Evolutionary conservation across 2,329 filamentous ascomycete species (phyloP), one percentile per base, ranked within the genome.

Genomic region (Didymella lethalis): DNA sequence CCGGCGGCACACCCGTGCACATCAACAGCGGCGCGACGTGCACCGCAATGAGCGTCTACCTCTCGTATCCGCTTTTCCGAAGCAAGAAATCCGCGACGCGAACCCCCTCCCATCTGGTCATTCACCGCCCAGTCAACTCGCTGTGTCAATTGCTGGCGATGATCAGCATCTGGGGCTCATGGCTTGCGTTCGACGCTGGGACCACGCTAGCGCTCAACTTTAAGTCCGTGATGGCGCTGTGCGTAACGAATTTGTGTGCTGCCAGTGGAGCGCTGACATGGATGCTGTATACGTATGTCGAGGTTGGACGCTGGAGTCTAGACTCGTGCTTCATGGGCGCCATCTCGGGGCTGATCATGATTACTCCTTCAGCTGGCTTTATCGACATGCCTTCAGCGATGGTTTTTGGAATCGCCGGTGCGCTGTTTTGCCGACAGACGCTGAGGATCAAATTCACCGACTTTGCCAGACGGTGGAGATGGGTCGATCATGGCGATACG

Each of bases 401-500:
- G 59, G 78, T 79, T 52, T 83, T 84, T 40, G 82, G 83, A 0
- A 70, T 84, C 7, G 63, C 79, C 0, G 82, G 82, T 0, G 81
- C 82, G 1, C 34, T 81, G 2, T 68, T 82, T 11, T 84, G 81
- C 57, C 77, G 83, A 1, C 83, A 85, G 70, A 82, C 82, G 14
- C 64, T 85, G 50, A 74, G 82, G 1, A 82, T 85, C 67, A 85
- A 85, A 67, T 83, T 81, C 59, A 84, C 80, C 2, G 77, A 81
- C 14, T 72, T 79, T 29, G 83, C 83, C 6, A 70, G 75, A n/a
- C 69, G 75, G 2, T 79, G 77, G 71, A 73, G 79, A 31, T 85
- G 82, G 83, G 83, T 85, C 0, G 83, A 85, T 61, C 84, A 84
- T 59, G 83, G 82, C 1, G 83, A 85, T 66, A 84, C 82, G 0